These are phyloP conservation scores for Sphaerulina populicola DNA, from an alignment of 2,329 filamentous ascomycete genomes.

Conservation along the genomic window DNA sequence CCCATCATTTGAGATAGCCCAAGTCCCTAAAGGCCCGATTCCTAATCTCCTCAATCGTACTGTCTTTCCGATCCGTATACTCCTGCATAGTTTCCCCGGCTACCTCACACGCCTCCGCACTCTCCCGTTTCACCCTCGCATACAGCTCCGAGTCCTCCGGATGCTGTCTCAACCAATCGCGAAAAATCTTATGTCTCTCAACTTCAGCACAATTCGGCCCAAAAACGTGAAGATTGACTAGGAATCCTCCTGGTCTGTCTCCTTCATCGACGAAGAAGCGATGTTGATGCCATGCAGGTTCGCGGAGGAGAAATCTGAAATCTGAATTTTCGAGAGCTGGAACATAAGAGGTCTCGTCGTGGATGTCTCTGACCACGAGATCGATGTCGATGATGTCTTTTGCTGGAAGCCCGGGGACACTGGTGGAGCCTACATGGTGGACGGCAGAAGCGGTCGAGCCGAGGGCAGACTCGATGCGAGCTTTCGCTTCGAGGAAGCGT, in stretches of 20 bases:
- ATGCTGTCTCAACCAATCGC: slow-evolving; percentile 38
- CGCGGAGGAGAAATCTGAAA: slow-evolving; percentile 42
- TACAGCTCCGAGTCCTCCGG: slow-evolving; percentile 38
- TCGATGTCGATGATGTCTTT: slow-evolving; percentile 50
- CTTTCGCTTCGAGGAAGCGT: slow-evolving; percentile 29
- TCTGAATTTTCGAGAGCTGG: slow-evolving; percentile 38
- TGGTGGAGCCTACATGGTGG: slow-evolving; percentile 46
- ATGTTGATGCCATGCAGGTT: slow-evolving; percentile 44
- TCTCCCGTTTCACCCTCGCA: slow-evolving; percentile 35
- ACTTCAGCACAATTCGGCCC: slow-evolving; percentile 39
- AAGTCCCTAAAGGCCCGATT: background rate
- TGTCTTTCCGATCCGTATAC: slow-evolving; percentile 41
- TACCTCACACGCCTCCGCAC: slow-evolving; percentile 19
- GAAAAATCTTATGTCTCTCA: slow-evolving; percentile 40
- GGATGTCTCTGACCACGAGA: slow-evolving; percentile 37
- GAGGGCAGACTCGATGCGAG: slow-evolving; percentile 34
- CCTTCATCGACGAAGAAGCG: slow-evolving; percentile 40
- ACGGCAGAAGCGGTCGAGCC: slow-evolving; percentile 29
- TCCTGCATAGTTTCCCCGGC: slow-evolving; percentile 15
- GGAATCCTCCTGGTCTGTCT: slow-evolving; percentile 16
- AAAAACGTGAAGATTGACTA: slow-evolving; percentile 46
- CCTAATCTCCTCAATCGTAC: slow-evolving; percentile 35
- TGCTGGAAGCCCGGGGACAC: slow-evolving; percentile 43
- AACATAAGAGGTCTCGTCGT: slow-evolving; percentile 40
- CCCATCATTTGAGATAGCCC: background rate